Conservation (phyloP, 805 yeast genomes). For the Sugiyamaella smithiae region DNA sequence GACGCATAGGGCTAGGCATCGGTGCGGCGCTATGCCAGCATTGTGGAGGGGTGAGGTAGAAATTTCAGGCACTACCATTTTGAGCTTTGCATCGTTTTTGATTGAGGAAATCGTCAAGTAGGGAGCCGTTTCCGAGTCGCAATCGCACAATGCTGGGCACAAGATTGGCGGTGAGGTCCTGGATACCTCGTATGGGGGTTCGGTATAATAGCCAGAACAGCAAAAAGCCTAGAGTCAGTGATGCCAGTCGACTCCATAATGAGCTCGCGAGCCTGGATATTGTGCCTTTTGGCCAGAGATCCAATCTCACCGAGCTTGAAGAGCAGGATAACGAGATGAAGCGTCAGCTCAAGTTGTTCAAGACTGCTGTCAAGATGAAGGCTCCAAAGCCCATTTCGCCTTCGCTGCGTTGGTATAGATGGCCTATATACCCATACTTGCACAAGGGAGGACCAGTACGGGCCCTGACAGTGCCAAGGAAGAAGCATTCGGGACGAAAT, state of each 20-base stretch:
- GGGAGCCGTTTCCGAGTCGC: no score
- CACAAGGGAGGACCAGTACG: conserved; percentile 81
- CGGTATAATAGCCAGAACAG: no score
- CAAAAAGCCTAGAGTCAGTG: not conserved
- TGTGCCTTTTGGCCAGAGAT: conserved; percentile 26
- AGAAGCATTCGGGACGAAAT: conserved; percentile 84
- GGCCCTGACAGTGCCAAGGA: conserved; percentile 69
- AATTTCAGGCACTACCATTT: no score
- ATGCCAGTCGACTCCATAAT: conserved; percentile 10
- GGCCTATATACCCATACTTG: conserved; percentile 82
- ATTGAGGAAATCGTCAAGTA: no score
- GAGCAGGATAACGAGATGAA: conserved; percentile 68
- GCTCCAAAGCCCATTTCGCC: conserved; percentile 80
- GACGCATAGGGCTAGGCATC: not conserved
- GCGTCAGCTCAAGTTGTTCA: conserved; percentile 69
- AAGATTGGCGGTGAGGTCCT: no score
- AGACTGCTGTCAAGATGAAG: conserved; percentile 68
- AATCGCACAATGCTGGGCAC: no score
- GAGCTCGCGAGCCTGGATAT: conserved; percentile 19
- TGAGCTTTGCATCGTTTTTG: no score
- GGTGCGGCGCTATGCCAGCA: no score
- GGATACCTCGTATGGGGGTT: no score
- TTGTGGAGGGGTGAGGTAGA: no score
- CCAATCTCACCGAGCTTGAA: conserved; percentile 64
- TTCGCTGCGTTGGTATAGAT: conserved; percentile 82